Percentiles rank a stretch among this genome's conserved stretches.
These are phyloP conservation scores for Fomitopsis schrenkii DNA, from an alignment of 1,284 basidiomycete species.

Conservation along the genomic window DNA sequence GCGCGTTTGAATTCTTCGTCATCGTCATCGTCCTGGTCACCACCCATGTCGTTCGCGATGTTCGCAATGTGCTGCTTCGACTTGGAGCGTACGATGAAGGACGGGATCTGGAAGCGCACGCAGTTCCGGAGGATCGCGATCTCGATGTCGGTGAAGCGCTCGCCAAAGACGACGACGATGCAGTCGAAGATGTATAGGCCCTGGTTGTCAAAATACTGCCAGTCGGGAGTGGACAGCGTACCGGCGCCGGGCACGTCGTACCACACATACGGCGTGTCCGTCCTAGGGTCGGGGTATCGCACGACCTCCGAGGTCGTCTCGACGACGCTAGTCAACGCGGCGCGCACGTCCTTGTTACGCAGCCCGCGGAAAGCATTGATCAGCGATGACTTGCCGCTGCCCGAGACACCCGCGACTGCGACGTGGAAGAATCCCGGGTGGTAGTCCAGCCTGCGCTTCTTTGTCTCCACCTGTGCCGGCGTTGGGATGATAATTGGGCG, in stretches of 20 bases:
- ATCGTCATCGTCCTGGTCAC: background rate
- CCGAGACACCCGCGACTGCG: constrained; percentile 1
- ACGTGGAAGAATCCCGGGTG: constrained; percentile 3
- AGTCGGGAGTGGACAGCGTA: background rate
- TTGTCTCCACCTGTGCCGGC: background rate
- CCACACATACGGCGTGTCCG: background rate
- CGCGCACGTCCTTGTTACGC: background rate
- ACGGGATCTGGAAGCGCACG: background rate
- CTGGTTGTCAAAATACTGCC: background rate
- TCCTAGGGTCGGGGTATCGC: background rate
- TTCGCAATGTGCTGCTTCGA: background rate
- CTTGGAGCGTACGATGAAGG: background rate
- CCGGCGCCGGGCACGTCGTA: background rate
- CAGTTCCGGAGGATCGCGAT: constrained; percentile 1
- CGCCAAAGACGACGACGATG: background rate
- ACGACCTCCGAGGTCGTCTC: background rate
- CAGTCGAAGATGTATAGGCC: background rate
- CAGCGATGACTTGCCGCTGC: constrained; percentile 5
- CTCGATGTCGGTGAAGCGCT: background rate
- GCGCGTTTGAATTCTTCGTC: background rate
- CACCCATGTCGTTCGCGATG: background rate
- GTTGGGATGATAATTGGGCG: constrained; percentile 1
- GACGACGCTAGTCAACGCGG: background rate
- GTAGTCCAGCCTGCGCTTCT: constrained; percentile 1
- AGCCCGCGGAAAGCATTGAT: constrained; percentile 6